Conservation (phyloP, 1,139 yeast genomes). For the Taiozyma sp. region DNA sequence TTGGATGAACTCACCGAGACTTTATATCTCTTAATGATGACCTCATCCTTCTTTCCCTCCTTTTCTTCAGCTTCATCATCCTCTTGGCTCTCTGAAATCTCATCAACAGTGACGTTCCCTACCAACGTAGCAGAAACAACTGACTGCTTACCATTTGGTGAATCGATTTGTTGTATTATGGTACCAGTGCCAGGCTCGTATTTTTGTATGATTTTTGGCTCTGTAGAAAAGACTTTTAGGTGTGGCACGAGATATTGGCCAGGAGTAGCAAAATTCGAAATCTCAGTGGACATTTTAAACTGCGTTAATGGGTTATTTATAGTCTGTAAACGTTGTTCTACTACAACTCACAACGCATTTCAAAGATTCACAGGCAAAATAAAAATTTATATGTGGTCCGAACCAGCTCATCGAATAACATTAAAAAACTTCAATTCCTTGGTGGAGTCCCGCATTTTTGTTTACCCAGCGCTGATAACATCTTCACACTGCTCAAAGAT, state of each 20-base stretch:
- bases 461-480: too few relatives aligned
- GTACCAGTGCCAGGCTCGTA: conserved; percentile 48
- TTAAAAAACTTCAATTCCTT: background rate
- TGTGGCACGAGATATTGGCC: conserved; percentile 64
- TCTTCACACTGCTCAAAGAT: background rate
- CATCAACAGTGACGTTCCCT: conserved; percentile 47
- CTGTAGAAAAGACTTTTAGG: conserved; percentile 20
- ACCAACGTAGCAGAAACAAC: conserved; percentile 65
- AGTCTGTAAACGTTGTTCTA: too few relatives aligned
- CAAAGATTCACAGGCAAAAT: background rate
- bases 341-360: too few relatives aligned
- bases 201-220: conserved; percentile 28
- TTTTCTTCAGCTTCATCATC: conserved; percentile 9
- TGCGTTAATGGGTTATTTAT: too few relatives aligned
- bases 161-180: conserved; percentile 23
- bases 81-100: conserved; percentile 20
- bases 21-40: conserved; percentile 13
- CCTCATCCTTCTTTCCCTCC: conserved; percentile 13
- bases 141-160: conserved; percentile 22
- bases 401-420: background rate
- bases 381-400: background rate
- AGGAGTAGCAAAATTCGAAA: conserved; percentile 52
- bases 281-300: conserved; percentile 8
- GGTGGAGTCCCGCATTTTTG: too few relatives aligned
- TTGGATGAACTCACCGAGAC: conserved; percentile 17